phyloP scores from a whole-genome alignment of 108 stramenopile species.

The Skeletonema grethae region DNA sequence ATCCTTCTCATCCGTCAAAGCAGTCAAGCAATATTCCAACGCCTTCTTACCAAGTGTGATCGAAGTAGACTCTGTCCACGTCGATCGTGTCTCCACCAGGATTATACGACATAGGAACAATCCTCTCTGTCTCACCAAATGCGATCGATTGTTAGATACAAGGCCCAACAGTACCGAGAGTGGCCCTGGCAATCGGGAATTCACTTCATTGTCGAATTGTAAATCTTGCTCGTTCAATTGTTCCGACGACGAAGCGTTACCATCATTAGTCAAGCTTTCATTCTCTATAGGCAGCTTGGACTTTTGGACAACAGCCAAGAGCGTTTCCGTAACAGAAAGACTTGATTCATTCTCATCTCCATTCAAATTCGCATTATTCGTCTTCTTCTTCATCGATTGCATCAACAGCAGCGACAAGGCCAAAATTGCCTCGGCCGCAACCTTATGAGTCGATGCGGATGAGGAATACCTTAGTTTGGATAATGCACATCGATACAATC shows the following conservation, averaged over 20 bases:
- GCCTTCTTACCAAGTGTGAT: constrained; percentile 28
- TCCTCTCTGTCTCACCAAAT: constrained; percentile 33
- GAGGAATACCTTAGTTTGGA: constrained; percentile 25
- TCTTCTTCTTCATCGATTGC: constrained; percentile 2
- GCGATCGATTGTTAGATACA: constrained; percentile 20
- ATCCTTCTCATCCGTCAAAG: constrained; percentile 19
- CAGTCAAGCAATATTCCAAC: constrained; percentile 45
- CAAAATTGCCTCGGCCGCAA: constrained; percentile 27
- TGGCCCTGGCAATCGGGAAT: constrained; percentile 45
- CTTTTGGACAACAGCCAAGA: constrained; percentile 11
- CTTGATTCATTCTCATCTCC: not conserved
- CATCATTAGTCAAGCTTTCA: not conserved
- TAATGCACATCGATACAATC: constrained; percentile 29
- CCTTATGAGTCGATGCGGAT: constrained; percentile 26
- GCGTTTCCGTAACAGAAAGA: constrained; percentile 21
- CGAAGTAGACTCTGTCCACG: constrained; percentile 34
- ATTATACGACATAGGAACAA: constrained; percentile 27
- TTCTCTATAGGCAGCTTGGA: constrained; percentile 1
- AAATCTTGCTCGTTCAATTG: not conserved
- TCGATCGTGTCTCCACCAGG: constrained; percentile 29
- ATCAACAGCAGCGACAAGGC: constrained; percentile 23
- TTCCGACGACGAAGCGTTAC: not conserved
- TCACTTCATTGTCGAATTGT: constrained; percentile 41
- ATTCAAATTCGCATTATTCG: not conserved
- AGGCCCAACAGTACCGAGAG: constrained; percentile 37